These are phyloP conservation scores for Phytomonas serpens DNA, from an alignment of 208 protist species.

Conservation along the genomic window DNA sequence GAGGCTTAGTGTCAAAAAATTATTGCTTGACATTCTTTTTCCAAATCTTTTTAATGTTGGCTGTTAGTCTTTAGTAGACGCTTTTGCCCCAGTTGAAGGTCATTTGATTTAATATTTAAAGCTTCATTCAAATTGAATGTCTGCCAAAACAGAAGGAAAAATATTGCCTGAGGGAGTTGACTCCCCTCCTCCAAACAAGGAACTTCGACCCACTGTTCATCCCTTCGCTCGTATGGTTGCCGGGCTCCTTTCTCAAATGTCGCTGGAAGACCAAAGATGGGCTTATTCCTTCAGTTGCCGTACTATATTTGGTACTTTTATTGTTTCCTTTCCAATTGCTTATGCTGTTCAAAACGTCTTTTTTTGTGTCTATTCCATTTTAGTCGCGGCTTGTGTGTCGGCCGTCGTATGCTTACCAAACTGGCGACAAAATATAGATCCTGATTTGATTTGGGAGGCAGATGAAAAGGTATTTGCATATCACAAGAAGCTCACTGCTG, in stretches of 20 bases:
- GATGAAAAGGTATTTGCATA: conserved; percentile 1
- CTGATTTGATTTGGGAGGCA: conserved; percentile 28
- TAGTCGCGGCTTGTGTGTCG: conserved; percentile 23
- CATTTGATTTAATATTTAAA: conserved; percentile 3
- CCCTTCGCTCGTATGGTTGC: conserved; percentile 47
- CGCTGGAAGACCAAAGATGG: conserved; percentile 47
- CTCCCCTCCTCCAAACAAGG: neutral
- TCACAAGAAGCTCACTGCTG: conserved; percentile 8
- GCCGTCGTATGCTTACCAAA: conserved; percentile 61
- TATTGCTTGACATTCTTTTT: neutral
- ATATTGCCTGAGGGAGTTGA: neutral
- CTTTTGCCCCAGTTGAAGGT: neutral
- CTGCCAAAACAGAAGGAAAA: neutral
- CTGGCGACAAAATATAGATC: conserved; percentile 61
- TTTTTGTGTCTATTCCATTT: conserved; percentile 30
- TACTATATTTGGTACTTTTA: conserved; percentile 41
- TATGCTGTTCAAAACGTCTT: conserved; percentile 48
- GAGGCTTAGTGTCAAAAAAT: neutral
- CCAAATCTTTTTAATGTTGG: neutral
- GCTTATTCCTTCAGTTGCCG: conserved; percentile 17
- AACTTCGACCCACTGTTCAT: conserved; percentile 23
- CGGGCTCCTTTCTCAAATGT: conserved; percentile 73
- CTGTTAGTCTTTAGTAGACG: neutral
- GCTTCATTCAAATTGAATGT: conserved; percentile 3
- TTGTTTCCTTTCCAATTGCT: conserved; percentile 47